phyloP scores from a whole-genome alignment of 139 green algal species.

The Nannochloris sp. region DNA sequence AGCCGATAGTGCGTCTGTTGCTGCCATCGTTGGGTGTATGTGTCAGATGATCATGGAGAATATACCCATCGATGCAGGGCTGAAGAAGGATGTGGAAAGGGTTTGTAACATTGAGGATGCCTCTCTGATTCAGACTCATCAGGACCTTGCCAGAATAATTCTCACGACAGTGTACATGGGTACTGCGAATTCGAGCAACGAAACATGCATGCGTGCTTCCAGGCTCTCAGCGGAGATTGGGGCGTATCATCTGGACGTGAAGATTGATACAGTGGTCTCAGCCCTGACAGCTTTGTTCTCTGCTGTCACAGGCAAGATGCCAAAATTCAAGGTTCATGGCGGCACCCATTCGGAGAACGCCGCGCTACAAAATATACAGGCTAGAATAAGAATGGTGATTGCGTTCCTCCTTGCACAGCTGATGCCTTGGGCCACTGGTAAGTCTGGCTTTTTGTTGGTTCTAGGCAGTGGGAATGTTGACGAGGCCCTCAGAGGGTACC shows the following conservation, averaged over 20 bases:
- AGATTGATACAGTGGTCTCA: slow-evolving; percentile 72
- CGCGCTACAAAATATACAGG: slow-evolving; percentile 91
- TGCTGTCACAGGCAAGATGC: slow-evolving; percentile 60
- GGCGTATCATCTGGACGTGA: slow-evolving; percentile 69
- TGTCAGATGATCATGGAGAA: slow-evolving; percentile 70
- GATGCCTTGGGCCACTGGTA: slow-evolving; percentile 49
- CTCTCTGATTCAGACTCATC: slow-evolving; percentile 29
- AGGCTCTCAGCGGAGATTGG: slow-evolving; percentile 60
- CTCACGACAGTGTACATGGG: slow-evolving; percentile 93
- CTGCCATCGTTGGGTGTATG: slow-evolving; percentile 93
- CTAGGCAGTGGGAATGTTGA: slow-evolving; percentile 94
- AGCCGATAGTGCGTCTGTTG: slow-evolving; percentile 69
- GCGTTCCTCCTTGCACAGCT: slow-evolving; percentile 87
- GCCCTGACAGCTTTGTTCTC: slow-evolving; percentile 61
- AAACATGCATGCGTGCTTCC: slow-evolving; percentile 46
- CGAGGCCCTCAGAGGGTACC: slow-evolving; percentile 79
- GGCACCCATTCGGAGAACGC: slow-evolving; percentile 82
- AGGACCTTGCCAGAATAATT: slow-evolving; percentile 61
- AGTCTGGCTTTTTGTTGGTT: slow-evolving; percentile 82
- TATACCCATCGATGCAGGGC: slow-evolving; percentile 51
- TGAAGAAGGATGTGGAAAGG: slow-evolving; percentile 56
- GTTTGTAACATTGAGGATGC: slow-evolving; percentile 28
- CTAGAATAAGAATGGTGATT: slow-evolving; percentile 91
- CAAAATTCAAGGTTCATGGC: slow-evolving; percentile 70
- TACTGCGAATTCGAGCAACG: slow-evolving; percentile 74